phyloP scores from a whole-genome alignment of 495 filamentous ascomycete genomes.

The Chaetomium tenue region DNA sequence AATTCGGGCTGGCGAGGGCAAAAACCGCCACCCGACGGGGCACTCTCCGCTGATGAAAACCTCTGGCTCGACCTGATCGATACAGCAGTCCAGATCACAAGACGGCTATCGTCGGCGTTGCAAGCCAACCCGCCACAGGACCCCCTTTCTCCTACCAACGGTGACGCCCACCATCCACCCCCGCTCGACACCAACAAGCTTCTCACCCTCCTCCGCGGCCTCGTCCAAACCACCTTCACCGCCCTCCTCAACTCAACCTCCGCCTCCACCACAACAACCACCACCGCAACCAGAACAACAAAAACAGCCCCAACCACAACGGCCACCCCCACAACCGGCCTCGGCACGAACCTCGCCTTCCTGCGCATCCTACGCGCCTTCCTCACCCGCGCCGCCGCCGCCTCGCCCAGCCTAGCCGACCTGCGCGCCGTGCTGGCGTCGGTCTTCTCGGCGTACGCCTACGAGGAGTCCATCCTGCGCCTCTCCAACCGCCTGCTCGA shows the following conservation, averaged over 20 bases:
- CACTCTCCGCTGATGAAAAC: slow-evolving; percentile 71
- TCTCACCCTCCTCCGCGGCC: slow-evolving; percentile 61
- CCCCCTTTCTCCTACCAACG: slow-evolving; percentile 22
- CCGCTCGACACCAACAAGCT: slow-evolving; percentile 55
- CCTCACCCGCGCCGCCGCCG: slow-evolving; percentile 73
- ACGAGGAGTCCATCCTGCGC: slow-evolving; percentile 81
- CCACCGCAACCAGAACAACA: slow-evolving; percentile 24
- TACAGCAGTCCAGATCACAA: slow-evolving; percentile 74
- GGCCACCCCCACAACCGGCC: slow-evolving; percentile 29
- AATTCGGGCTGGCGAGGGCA: slow-evolving; percentile 40
- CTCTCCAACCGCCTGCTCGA: slow-evolving; percentile 86
- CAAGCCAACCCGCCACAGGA: slow-evolving; percentile 19
- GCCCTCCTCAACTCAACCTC: slow-evolving; percentile 74
- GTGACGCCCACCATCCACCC: slow-evolving; percentile 24
- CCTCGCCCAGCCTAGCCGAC: slow-evolving; percentile 83
- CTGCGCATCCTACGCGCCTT: slow-evolving; percentile 87
- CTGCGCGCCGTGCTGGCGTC: slow-evolving; percentile 78
- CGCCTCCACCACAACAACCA: slow-evolving; percentile 55
- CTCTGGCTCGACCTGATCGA: slow-evolving; percentile 94
- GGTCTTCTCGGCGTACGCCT: slow-evolving; percentile 92
- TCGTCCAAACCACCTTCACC: slow-evolving; percentile 89
- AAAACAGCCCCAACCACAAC: neutral
- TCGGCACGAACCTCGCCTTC: slow-evolving; percentile 67
- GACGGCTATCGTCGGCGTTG: slow-evolving; percentile 46
- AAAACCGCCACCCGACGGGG: slow-evolving; percentile 53